These are phyloP conservation scores for Apophysomyces variabilis DNA, from an alignment of 371 early-diverging fungal species.

Conservation along the genomic window DNA sequence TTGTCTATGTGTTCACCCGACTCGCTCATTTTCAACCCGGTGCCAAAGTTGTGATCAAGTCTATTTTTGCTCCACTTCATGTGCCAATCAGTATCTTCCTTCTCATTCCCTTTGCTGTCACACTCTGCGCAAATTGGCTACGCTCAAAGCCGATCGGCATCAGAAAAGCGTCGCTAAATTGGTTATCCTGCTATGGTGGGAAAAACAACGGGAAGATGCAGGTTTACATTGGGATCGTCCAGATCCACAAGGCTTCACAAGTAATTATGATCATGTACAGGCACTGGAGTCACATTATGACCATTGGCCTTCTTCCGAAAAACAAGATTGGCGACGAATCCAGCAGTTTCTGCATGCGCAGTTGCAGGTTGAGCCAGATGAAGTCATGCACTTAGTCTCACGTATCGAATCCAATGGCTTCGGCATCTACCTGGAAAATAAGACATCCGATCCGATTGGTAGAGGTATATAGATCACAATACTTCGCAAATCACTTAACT, in stretches of 20 bases:
- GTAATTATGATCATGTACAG: conserved; percentile 28
- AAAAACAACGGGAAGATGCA: conserved; percentile 19
- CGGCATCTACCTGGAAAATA: conserved; percentile 43
- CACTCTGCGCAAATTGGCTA: conserved; percentile 48
- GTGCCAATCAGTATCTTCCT: conserved; percentile 27
- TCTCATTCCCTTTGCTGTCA: conserved; percentile 32
- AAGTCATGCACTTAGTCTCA: conserved; percentile 48
- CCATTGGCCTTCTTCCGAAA: conserved; percentile 44
- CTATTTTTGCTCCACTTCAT: conserved; percentile 48
- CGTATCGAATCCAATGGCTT: conserved; percentile 60
- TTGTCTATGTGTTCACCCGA: conserved; percentile 47
- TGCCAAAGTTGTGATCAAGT: conserved; percentile 55
- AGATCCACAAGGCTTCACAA: conserved; percentile 12
- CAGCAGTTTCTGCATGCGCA: conserved; percentile 35
- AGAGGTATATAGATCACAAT: conserved; percentile 22
- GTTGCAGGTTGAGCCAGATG: conserved; percentile 17
- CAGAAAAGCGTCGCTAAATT: conserved; percentile 50
- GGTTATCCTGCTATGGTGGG: conserved; percentile 28
- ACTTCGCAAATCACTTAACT: not conserved
- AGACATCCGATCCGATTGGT: conserved; percentile 18
- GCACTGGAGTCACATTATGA: conserved; percentile 51
- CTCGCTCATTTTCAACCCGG: conserved; percentile 37
- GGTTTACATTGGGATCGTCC: conserved; percentile 5
- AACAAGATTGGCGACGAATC: conserved; percentile 43
- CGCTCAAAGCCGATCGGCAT: conserved; percentile 47